Evolutionary conservation across 2,329 filamentous ascomycete species (phyloP).

Genomic region (Botrytis cinerea): DNA sequence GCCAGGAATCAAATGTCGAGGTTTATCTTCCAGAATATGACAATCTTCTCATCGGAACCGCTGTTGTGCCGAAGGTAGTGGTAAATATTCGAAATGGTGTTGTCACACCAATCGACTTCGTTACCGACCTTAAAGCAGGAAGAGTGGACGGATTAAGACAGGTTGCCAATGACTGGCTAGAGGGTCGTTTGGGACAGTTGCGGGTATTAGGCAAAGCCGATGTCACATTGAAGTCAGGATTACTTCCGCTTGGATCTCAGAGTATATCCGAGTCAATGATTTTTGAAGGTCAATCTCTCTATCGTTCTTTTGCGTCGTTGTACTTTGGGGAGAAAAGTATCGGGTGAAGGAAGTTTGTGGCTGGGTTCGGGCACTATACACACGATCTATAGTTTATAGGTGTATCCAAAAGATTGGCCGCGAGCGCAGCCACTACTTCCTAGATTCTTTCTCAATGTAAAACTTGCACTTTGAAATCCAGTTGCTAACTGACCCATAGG

Average conservation of each 20-base stretch:
- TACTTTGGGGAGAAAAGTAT: slow-evolving; percentile 61
- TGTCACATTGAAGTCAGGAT: slow-evolving; percentile 74
- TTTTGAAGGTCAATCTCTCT: slow-evolving; percentile 81
- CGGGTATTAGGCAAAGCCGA: slow-evolving; percentile 72
- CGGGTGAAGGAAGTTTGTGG: slow-evolving; percentile 36
- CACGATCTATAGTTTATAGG: slow-evolving; percentile 30
- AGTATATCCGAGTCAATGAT: slow-evolving; percentile 71
- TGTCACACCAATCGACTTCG: slow-evolving; percentile 74
- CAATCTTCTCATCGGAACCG: slow-evolving; percentile 75
- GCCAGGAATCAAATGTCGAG: slow-evolving; percentile 67
- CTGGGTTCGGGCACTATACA: slow-evolving; percentile 25
- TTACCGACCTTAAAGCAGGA: slow-evolving; percentile 74
- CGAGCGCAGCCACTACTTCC: slow-evolving; percentile 15
- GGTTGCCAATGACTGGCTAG: slow-evolving; percentile 86
- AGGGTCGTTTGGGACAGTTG: slow-evolving; percentile 71
- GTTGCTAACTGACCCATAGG: slow-evolving; percentile 47
- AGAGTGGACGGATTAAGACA: slow-evolving; percentile 74
- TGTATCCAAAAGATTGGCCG: slow-evolving; percentile 24
- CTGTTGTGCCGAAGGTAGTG: slow-evolving; percentile 71
- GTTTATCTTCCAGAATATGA: slow-evolving; percentile 84
- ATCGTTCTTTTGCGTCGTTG: slow-evolving; percentile 60
- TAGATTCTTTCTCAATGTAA: background rate
- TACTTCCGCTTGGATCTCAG: slow-evolving; percentile 78
- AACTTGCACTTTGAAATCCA: slow-evolving; percentile 3
- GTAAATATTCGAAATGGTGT: slow-evolving; percentile 78